Percentiles rank a stretch among this genome's conserved stretches.
phyloP scores from a whole-genome alignment of 495 filamentous ascomycete species.

The Penicillium malachiteum region DNA sequence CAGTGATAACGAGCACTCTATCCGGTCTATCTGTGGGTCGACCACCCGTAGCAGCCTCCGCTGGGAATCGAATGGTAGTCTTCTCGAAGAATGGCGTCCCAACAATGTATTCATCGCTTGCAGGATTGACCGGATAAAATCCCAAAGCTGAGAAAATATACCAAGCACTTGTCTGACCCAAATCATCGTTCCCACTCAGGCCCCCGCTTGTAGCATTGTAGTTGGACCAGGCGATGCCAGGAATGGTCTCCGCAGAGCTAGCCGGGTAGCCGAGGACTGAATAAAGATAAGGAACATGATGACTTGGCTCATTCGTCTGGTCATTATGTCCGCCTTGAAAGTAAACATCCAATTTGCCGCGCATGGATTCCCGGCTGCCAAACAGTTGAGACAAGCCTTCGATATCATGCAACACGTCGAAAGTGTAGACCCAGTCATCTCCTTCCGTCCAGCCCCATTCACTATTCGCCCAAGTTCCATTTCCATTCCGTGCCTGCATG shows the following conservation, averaged over 20 bases:
- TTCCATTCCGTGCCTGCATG: constrained; percentile 29
- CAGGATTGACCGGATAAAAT: constrained; percentile 30
- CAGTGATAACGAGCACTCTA: constrained; percentile 17
- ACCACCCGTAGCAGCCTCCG: constrained; percentile 19
- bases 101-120: constrained; percentile 27
- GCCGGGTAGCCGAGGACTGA: constrained; percentile 21
- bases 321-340: constrained; percentile 31
- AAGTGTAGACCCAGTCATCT: constrained; percentile 31
- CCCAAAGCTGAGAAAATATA: constrained; percentile 29
- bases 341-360: constrained; percentile 22
- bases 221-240: constrained; percentile 22
- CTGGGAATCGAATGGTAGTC: constrained; percentile 19
- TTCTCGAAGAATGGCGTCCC: constrained; percentile 28
- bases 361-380: constrained; percentile 18
- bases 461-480: constrained; percentile 25
- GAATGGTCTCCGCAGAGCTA: constrained; percentile 21
- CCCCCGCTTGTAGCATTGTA: constrained; percentile 32
- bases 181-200: constrained; percentile 27
- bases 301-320: constrained; percentile 29
- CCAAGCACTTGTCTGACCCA: constrained; percentile 33
- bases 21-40: constrained; percentile 6
- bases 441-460: constrained; percentile 31
- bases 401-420: constrained; percentile 30
- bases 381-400: constrained; percentile 21
- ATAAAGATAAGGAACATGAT: constrained; percentile 30